These are phyloP conservation scores for Fraxinus sp. DNA, from an alignment of 305 asterid genomes.

Conservation along the genomic window DNA sequence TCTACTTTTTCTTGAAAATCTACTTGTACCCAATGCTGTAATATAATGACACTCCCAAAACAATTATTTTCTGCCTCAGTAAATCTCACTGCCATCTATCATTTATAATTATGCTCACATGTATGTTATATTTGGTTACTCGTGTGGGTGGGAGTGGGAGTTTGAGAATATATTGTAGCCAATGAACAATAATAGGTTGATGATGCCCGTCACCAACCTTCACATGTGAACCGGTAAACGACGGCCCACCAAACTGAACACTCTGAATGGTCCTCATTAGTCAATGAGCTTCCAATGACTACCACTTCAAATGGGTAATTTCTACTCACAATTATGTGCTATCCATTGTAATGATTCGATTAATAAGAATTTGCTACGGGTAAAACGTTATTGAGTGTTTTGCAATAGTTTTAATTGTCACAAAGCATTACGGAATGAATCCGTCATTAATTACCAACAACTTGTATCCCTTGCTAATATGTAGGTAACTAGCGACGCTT, in stretches of 20 bases:
- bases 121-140: neutral
- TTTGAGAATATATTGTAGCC: slow-evolving; percentile 2
- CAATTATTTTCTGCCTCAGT: neutral
- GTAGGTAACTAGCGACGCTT: neutral
- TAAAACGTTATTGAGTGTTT: neutral
- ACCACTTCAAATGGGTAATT: neutral
- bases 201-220: slow-evolving; percentile 70
- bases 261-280: slow-evolving; percentile 48
- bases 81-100: neutral
- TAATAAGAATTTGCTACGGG: neutral
- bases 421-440: no score
- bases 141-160: neutral
- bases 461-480: neutral
- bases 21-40: slow-evolving; percentile 14
- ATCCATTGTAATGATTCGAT: neutral
- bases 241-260: slow-evolving; percentile 63
- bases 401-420: neutral
- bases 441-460: neutral
- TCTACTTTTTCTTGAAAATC: slow-evolving; percentile 49
- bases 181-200: slow-evolving; percentile 49
- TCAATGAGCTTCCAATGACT: slow-evolving; percentile 26
- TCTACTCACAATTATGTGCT: neutral
- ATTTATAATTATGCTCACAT: neutral
- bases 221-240: slow-evolving; percentile 60
- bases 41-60: neutral